Evolutionary conservation across 169 alveolate species (phyloP).

Genomic region (Eimeria nieschulzi): DNA sequence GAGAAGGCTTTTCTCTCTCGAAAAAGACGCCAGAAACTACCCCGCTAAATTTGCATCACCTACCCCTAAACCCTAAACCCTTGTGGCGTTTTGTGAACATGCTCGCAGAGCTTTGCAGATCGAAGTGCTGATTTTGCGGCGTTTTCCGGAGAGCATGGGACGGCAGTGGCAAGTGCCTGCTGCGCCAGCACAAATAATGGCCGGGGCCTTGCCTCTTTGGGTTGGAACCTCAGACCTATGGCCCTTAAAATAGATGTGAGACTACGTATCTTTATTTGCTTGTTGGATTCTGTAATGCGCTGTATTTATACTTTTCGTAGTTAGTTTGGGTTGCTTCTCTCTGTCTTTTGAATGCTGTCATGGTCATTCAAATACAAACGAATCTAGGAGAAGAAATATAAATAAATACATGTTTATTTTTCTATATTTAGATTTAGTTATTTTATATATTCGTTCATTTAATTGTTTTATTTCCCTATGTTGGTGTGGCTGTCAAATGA

Average conservation of each 20-base stretch:
- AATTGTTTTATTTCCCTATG: background rate
- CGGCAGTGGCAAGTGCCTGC: slow-evolving; percentile 59
- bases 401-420: background rate
- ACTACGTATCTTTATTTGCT: background rate
- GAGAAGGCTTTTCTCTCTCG: no score
- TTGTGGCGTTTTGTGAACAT: background rate
- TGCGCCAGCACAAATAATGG: slow-evolving; percentile 65
- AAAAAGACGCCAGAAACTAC: no score
- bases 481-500: background rate
- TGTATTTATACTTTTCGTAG: background rate
- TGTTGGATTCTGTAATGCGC: background rate
- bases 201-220: slow-evolving; percentile 51
- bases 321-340: background rate
- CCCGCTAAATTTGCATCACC: no score
- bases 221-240: slow-evolving; percentile 71
- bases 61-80: background rate
- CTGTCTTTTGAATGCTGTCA: no score
- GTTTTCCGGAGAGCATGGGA: slow-evolving; percentile 42
- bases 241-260: slow-evolving; percentile 59
- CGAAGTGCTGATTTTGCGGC: background rate
- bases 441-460: background rate
- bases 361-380: no score
- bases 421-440: background rate
- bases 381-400: no score
- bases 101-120: slow-evolving; percentile 8